Evolutionary conservation across 495 filamentous ascomycete species (phyloP), one percentile per base, ranked within the genome.

Genomic region (Cenococcum geophilum): DNA sequence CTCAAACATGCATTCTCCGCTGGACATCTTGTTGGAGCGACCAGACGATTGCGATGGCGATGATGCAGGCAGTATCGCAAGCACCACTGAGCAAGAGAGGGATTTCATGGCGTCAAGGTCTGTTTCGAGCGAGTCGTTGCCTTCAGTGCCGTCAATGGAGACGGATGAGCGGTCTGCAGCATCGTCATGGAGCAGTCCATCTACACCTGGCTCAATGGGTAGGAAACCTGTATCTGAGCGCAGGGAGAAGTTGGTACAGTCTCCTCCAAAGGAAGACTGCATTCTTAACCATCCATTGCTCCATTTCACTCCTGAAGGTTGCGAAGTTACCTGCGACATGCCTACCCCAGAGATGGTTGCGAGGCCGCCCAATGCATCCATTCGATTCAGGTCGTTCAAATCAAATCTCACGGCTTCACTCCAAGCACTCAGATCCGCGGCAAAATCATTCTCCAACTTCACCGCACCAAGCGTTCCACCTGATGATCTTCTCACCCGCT

Each of bases 371-470:
- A n/a, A 56, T 27, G 55, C 60, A 1, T 47, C 59, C 18, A 43
- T 62, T 4, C 42, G 64, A 35, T 53, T 57, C 58, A 64, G 57
- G 58, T 83, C 82, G 11, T 91, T 97, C 76, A 95, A 91, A 67
- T 98, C 93, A 1, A 97, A 97, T 65, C 79, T 98, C 16, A 98
- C 92, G 4, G 91, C 92, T 21, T 98, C 93, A 0, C 74, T 98
- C 55, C 83, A 89, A 35, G 90, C 89, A 25, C 82, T 97, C 58
- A 89, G 89, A 72, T 89, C 86, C 12, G 92, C 91, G 0, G 92
- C 91, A 20, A 86, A 83, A 60, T 88, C 89, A 4, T 85, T 98
- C 55, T 91, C 92, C 23, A 85, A 78, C 62, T 84, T 96, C 62
- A 72, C 74, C n/a, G 75, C 84, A 3, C 72, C 76, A 21, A 82